Base-by-base conservation (phyloP, 495 filamentous ascomycete genomes). In the Lasiosphaeria miniovina region DNA sequence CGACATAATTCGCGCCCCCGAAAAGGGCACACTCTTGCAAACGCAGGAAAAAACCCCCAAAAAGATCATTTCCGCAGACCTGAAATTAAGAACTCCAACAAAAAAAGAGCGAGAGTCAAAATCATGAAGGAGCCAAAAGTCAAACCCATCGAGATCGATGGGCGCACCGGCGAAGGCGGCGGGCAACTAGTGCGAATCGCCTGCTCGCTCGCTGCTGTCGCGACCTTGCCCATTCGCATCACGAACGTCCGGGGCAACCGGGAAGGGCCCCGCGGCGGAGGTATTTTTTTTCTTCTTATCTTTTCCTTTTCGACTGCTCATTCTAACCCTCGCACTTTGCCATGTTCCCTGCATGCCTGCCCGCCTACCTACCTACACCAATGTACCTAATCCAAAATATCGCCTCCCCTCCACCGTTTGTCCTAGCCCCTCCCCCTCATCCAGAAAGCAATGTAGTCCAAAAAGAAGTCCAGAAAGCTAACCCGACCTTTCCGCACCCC, bases 101-200 rank as follows among this genome's bases (percentile, higher is more conserved):
- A 52, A 4, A 9, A 49, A 17, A 55, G 33, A 56, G 24, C 24
- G 24, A 24, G 24, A 24, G n/a, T 24, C 24, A 24, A 24, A 33
- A 38, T 38, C n/a, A 62, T 62, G 58, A 65, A 61, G n/a, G 59
- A 64, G 10, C 6, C 58, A 12, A 70, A 63, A 45, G 55, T 58
- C 31, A 61, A 63, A 45, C 57, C 59, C 31, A 61, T 78, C 14
- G 64, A 72, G 54, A 71, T 92, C 6, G 87, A 91, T 61, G 90
- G 89, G 38, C 72, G 81, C 49, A 89, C 83, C 1, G 89, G 93
- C 11, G 91, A 95, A 75, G 91, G 91, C 41, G 91, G 91, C 36
- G 91, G 91, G 8, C 91, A 96, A 70, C 76, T 96, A 1, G 80
- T 94, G 35, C 83, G 91, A 49, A 79, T 90, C 48, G 89, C 89